Percentiles rank a stretch among this genome's conserved stretches.
phyloP scores from a whole-genome alignment of 139 green algal species.

The Coccomyxa sp. region DNA sequence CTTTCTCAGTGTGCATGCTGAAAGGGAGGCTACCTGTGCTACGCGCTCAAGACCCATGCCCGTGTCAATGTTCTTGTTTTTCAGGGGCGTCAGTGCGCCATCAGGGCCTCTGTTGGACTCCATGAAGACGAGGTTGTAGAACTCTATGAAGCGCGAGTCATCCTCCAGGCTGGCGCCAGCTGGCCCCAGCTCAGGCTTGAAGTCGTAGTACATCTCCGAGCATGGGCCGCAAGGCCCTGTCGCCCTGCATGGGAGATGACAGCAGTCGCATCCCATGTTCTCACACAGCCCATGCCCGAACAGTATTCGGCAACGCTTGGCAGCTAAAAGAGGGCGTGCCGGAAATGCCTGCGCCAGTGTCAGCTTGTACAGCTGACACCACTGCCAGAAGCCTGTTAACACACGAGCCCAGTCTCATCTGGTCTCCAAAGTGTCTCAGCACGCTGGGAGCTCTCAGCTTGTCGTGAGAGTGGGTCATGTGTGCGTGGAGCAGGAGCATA shows the following conservation, averaged over 20 bases:
- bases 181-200: constrained; percentile 72
- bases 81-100: constrained; percentile 66
- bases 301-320: no score
- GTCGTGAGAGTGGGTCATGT: no score
- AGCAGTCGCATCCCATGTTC: no score
- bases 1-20: neutral
- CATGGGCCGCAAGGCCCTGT: constrained; percentile 92
- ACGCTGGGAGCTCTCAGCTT: no score
- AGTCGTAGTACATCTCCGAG: constrained; percentile 96
- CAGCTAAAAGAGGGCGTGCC: no score
- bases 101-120: constrained; percentile 70
- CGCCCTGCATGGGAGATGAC: neutral
- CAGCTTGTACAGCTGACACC: no score
- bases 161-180: constrained; percentile 56
- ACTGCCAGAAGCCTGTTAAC: no score
- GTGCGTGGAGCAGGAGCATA: no score
- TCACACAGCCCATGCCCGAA: no score
- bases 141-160: constrained; percentile 72
- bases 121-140: constrained; percentile 86
- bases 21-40: constrained; percentile 92
- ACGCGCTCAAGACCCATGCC: constrained; percentile 93
- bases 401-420: no score
- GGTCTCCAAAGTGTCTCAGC: no score
- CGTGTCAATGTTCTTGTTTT: constrained; percentile 92
- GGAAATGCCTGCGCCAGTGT: no score